Evolutionary conservation across 495 filamentous ascomycete genomes (phyloP).

Genomic region (Friedmanniomyces simplex): DNA sequence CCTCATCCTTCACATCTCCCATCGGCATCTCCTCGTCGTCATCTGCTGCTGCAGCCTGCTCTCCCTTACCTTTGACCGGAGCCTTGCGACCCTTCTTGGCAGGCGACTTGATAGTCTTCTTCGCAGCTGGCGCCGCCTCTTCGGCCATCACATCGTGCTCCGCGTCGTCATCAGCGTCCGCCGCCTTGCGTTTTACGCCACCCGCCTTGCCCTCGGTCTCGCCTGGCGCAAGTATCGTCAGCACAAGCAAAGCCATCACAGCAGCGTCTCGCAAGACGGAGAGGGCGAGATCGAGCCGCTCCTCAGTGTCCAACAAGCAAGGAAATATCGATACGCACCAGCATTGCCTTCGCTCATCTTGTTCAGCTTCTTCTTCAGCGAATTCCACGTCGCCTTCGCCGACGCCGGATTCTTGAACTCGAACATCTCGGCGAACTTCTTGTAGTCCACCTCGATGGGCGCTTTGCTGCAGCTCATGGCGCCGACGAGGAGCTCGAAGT

Average conservation of each 20-base stretch:
- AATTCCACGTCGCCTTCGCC: conserved; percentile 10
- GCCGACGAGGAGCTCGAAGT: conserved; percentile 4
- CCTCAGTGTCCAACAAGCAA: background rate
- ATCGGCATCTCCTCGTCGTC: background rate
- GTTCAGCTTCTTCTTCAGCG: conserved; percentile 10
- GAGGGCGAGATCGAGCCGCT: background rate
- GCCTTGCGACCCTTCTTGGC: background rate
- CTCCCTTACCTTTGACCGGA: background rate
- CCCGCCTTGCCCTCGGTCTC: background rate
- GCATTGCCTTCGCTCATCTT: background rate
- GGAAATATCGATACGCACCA: background rate
- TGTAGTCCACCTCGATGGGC: conserved; percentile 9
- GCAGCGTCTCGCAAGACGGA: background rate
- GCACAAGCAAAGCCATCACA: background rate
- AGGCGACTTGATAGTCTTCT: background rate
- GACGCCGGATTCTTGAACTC: conserved; percentile 5
- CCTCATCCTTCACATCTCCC: background rate
- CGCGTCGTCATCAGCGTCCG: background rate
- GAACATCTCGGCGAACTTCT: background rate
- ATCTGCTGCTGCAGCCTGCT: background rate
- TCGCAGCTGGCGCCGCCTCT: background rate
- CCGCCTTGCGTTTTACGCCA: conserved; percentile 8
- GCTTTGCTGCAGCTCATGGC: conserved; percentile 3
- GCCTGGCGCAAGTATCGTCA: background rate
- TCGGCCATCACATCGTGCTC: background rate